Percentiles rank a stretch among this genome's conserved stretches.
phyloP scores from a whole-genome alignment of 495 filamentous ascomycete genomes.

The Aspergillus conjunctus region DNA sequence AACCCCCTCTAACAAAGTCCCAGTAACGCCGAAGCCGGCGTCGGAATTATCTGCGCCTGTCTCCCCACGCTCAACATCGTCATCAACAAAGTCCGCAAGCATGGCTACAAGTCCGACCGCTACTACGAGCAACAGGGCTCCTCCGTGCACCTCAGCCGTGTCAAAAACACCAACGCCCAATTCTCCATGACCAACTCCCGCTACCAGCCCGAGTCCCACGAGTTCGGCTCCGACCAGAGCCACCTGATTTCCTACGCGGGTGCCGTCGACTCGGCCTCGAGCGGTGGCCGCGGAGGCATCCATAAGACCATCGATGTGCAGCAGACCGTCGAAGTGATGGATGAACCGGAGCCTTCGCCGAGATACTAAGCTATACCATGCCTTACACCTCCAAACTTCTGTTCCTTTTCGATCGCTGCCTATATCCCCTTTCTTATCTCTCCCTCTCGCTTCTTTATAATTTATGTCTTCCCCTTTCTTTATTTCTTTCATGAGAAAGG shows the following conservation, averaged over 20 bases:
- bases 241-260: conserved; percentile 41
- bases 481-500: no score
- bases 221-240: conserved; percentile 38
- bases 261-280: conserved; percentile 25
- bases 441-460: neutral
- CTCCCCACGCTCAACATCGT: conserved; percentile 47
- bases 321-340: conserved; percentile 37
- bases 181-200: conserved; percentile 21
- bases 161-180: conserved; percentile 20
- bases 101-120: conserved; percentile 33
- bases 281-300: conserved; percentile 29
- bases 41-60: conserved; percentile 53
- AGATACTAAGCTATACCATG: neutral
- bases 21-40: conserved; percentile 50
- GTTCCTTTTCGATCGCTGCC: neutral
- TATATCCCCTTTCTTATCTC: neutral
- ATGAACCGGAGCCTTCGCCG: neutral
- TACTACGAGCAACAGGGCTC: conserved; percentile 40
- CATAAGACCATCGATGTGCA: conserved; percentile 42
- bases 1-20: conserved; percentile 2
- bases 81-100: conserved; percentile 31
- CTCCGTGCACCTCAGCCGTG: conserved; percentile 32
- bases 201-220: conserved; percentile 25
- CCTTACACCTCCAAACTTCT: neutral
- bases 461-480: no score